phyloP scores from a whole-genome alignment of 805 yeast species.

The Myxozyma mucilagina region DNA sequence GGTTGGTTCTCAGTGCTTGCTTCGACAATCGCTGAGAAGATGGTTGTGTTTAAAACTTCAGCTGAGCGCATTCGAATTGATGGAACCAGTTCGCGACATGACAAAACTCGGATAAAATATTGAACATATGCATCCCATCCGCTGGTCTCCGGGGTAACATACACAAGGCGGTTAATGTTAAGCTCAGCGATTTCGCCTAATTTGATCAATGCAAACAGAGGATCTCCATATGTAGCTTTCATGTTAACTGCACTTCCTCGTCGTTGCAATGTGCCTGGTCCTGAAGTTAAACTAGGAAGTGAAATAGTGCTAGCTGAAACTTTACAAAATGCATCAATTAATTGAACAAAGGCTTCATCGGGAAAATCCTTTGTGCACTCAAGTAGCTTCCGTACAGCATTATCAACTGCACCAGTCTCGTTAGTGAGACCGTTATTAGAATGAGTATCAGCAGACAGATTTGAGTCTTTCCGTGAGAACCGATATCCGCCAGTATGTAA shows the following conservation, averaged over 20 bases:
- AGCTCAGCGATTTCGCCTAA: slow-evolving; percentile 54
- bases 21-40: slow-evolving; percentile 36
- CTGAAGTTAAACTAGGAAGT: background rate
- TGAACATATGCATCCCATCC: slow-evolving; percentile 53
- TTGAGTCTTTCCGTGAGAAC: background rate
- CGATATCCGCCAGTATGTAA: slow-evolving; percentile 26
- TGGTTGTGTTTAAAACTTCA: slow-evolving; percentile 53
- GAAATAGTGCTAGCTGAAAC: slow-evolving; percentile 36
- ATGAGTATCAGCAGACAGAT: background rate
- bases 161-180: slow-evolving; percentile 52
- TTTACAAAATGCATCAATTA: slow-evolving; percentile 51
- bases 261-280: background rate
- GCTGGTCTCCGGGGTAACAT: slow-evolving; percentile 38
- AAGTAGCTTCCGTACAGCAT: slow-evolving; percentile 57
- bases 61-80: slow-evolving; percentile 53
- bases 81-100: slow-evolving; percentile 47
- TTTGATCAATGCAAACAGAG: slow-evolving; percentile 51
- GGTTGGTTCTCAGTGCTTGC: slow-evolving; percentile 13
- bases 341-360: slow-evolving; percentile 49
- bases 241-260: background rate
- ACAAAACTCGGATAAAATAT: slow-evolving; percentile 50
- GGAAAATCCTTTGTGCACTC: slow-evolving; percentile 64
- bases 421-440: slow-evolving; percentile 7
- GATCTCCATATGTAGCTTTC: slow-evolving; percentile 23
- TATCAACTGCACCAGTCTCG: slow-evolving; percentile 46